phyloP scores from a whole-genome alignment of 495 filamentous ascomycete species.

The Penicillium goetzii region DNA sequence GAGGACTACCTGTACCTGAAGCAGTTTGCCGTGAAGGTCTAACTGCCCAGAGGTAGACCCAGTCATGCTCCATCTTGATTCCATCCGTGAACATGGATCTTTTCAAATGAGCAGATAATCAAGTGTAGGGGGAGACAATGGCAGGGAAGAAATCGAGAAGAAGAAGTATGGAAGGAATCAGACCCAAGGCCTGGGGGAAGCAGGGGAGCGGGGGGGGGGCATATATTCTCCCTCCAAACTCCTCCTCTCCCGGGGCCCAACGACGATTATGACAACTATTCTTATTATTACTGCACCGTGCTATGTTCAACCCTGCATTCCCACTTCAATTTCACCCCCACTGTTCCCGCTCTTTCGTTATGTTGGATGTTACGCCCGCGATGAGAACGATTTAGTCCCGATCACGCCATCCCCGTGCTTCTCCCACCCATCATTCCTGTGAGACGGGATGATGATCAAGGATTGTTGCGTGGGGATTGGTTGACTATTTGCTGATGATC shows the following conservation, averaged over 20 bases:
- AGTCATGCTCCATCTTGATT: neutral
- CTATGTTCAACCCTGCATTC: slow-evolving; percentile 4
- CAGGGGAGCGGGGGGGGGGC: neutral
- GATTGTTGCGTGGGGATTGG: slow-evolving; percentile 21
- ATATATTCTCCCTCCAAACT: neutral
- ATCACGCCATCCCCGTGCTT: slow-evolving; percentile 39
- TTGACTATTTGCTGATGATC: slow-evolving; percentile 22
- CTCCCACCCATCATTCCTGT: neutral
- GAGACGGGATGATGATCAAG: neutral
- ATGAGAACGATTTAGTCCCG: slow-evolving; percentile 37
- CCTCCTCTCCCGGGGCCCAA: neutral
- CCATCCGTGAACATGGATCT: neutral
- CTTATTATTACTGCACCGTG: slow-evolving; percentile 9
- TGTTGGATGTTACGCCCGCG: slow-evolving; percentile 2
- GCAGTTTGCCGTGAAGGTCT: slow-evolving; percentile 78
- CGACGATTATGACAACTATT: slow-evolving; percentile 2
- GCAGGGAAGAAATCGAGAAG: neutral
- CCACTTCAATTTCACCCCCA: neutral
- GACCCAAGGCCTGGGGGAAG: neutral
- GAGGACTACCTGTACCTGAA: slow-evolving; percentile 91
- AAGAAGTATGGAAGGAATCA: slow-evolving; percentile 3
- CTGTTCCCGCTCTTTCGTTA: neutral
- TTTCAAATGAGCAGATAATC: neutral
- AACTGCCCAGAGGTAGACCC: slow-evolving; percentile 13
- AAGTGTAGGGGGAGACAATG: neutral